Base-by-base conservation (phyloP, 2,329 filamentous ascomycete species). In the Aspergillus melleus region DNA sequence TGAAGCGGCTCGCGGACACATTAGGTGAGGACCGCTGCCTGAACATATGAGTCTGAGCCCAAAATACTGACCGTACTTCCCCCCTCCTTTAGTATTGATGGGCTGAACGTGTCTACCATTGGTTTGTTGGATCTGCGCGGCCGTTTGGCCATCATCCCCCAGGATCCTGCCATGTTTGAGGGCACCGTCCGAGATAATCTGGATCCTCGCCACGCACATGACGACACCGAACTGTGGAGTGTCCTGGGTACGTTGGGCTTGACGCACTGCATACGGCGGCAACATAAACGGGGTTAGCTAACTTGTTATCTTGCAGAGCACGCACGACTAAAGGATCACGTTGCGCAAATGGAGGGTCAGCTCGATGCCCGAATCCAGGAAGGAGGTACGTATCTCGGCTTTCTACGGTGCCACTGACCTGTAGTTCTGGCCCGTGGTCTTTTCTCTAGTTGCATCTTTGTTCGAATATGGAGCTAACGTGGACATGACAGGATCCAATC, bases 161-260 rank as follows among this genome's bases (percentile, higher is more conserved):
- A 99, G 75, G 96, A 99, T 77, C 94, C 95, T 30, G 94, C 94
- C 64, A 86, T 99, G 62, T 99, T 99, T 70, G 92, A 96, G 76
- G 93, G 93, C 54, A 93, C 90, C 9, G 86, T 99, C 64, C 87
- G 95, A 66, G 95, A 99, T 77, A 99, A 99, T 72, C 84, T 98
- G 44, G 95, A 99, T 74, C 96, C 96, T 24, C 91, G 90, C 29
- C 91, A 96, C 74, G 91, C 96, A 57, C 93, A 96, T 72, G 94
- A 97, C 76, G 96, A 99, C 76, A 96, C 93, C 5, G 95, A 98
- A 74, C 83, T 99, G 36, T 99, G 95, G 95, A 96, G 90, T 73
- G 93, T 96, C 61, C 83, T 97, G 63, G 91, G 91, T 94, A 84
- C 77, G 89, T 84, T 67, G 66, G 32, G 50, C 51, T 56, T 36